These are phyloP conservation scores for Penicillium corylophilum DNA, from an alignment of 2,329 filamentous ascomycete species.

Conservation along the genomic window DNA sequence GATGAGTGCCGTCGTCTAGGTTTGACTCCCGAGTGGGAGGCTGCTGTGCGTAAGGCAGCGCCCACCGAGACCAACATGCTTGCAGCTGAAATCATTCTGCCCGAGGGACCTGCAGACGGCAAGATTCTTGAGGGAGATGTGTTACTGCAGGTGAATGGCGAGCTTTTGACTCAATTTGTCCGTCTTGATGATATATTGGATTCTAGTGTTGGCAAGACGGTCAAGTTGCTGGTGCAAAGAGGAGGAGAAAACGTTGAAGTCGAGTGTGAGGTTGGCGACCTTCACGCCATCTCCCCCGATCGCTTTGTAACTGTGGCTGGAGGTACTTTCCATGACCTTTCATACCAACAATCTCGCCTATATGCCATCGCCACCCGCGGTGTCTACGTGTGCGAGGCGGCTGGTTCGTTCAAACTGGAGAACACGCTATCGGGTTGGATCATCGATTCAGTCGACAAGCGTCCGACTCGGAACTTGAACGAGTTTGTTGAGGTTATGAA, in stretches of 20 bases:
- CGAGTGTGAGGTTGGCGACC: conserved; percentile 78
- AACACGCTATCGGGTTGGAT: conserved; percentile 90
- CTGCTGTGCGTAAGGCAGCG: conserved; percentile 75
- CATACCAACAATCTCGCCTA: conserved; percentile 94
- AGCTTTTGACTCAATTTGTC: conserved; percentile 90
- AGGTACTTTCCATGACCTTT: conserved; percentile 91
- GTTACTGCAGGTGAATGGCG: conserved; percentile 86
- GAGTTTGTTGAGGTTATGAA: conserved; percentile 91
- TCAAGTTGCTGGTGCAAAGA: conserved; percentile 80
- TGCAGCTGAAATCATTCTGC: conserved; percentile 91
- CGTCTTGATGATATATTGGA: conserved; percentile 89
- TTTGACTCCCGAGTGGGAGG: conserved; percentile 81
- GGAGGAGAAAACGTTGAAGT: conserved; percentile 86
- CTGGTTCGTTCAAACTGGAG: conserved; percentile 92
- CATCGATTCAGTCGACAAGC: conserved; percentile 87
- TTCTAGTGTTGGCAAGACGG: conserved; percentile 74
- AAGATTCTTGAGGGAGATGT: conserved; percentile 95
- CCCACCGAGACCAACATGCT: conserved; percentile 96
- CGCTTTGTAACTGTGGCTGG: conserved; percentile 93
- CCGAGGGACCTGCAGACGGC: conserved; percentile 79
- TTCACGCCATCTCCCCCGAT: conserved; percentile 93
- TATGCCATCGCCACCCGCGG: conserved; percentile 91
- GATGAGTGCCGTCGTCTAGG: conserved; percentile 93
- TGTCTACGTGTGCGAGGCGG: conserved; percentile 91
- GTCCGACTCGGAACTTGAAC: conserved; percentile 81